Evolutionary conservation across 768 basidiomycete species (phyloP).

Genomic region (Mycena chlorophos): DNA sequence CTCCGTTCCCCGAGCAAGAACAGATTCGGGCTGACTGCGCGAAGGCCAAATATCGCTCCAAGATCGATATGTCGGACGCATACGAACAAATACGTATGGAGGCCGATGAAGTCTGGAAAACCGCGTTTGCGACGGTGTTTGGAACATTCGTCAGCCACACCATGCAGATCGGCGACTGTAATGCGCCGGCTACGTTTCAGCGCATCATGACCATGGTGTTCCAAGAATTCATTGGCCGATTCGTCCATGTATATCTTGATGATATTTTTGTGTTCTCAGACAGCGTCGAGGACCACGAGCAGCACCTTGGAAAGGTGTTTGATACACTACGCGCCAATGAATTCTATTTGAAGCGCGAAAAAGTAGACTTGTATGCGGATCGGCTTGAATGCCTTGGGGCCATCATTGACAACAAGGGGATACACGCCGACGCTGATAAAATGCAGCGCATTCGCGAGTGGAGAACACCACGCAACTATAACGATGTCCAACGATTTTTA

Average conservation of each 20-base stretch:
- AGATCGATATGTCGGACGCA: conserved; percentile 35
- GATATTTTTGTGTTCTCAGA: conserved; percentile 43
- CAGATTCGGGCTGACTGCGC: conserved; percentile 29
- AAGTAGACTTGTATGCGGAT: conserved; percentile 33
- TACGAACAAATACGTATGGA: conserved; percentile 36
- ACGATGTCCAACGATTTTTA: conserved; percentile 40
- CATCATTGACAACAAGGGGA: conserved; percentile 37
- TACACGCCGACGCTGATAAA: conserved; percentile 40
- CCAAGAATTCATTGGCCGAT: conserved; percentile 35
- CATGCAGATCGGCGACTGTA: conserved; percentile 47
- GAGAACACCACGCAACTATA: conserved; percentile 32
- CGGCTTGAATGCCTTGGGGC: conserved; percentile 41
- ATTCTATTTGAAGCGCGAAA: conserved; percentile 36
- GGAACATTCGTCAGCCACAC: conserved; percentile 40
- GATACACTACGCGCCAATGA: conserved; percentile 25
- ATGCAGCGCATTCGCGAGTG: conserved; percentile 33
- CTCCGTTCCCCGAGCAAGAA: conserved; percentile 44
- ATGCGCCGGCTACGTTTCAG: conserved; percentile 49
- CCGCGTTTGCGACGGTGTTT: conserved; percentile 40
- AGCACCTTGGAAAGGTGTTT: conserved; percentile 35
- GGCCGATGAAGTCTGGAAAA: conserved; percentile 24
- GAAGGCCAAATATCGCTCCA: conserved; percentile 25
- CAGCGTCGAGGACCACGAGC: conserved; percentile 38
- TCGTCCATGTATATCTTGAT: conserved; percentile 46
- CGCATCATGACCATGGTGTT: conserved; percentile 44